Conservation (phyloP, 257 asterid genomes). For the Schizonepeta tenuifolia region DNA sequence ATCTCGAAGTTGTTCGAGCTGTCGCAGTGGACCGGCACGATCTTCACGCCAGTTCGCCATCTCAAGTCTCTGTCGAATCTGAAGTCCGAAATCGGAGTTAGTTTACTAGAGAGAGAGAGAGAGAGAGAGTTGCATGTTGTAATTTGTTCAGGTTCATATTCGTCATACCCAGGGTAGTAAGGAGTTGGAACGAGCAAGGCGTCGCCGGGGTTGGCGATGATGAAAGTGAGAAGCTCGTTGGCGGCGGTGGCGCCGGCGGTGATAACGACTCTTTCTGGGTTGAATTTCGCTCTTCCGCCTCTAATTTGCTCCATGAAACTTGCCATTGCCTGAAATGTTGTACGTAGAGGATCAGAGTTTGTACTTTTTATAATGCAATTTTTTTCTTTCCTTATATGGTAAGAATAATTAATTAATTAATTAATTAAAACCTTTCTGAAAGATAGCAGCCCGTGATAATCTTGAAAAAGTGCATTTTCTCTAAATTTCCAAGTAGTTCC, state of each 20-base stretch:
- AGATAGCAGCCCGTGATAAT: slow-evolving; percentile 80
- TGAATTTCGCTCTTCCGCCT: slow-evolving; percentile 74
- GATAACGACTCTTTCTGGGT: slow-evolving; percentile 75
- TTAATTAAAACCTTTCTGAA: slow-evolving; percentile 93
- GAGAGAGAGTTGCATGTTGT: background rate
- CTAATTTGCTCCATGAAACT: slow-evolving; percentile 87
- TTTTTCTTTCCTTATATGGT: background rate
- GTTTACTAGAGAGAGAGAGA: background rate
- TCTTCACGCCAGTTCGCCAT: slow-evolving; percentile 55
- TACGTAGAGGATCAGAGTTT: background rate
- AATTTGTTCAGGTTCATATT: too few relatives aligned
- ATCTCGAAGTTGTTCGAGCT: slow-evolving; percentile 54
- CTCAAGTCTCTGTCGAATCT: slow-evolving; percentile 49
- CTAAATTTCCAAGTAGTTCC: slow-evolving; percentile 50
- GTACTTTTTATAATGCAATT: background rate
- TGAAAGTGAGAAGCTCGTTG: slow-evolving; percentile 80
- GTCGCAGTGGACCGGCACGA: slow-evolving; percentile 49
- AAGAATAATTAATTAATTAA: background rate
- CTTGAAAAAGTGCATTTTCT: slow-evolving; percentile 91
- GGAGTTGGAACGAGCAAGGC: slow-evolving; percentile 91
- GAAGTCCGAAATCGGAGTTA: background rate
- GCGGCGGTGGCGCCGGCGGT: slow-evolving; percentile 98
- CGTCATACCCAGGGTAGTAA: slow-evolving; percentile 91
- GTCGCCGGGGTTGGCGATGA: slow-evolving; percentile 82
- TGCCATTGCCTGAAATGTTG: slow-evolving; percentile 72